These are phyloP conservation scores for Smithsoniella earleae DNA, from an alignment of 163 green algal genomes.

Conservation along the genomic window DNA sequence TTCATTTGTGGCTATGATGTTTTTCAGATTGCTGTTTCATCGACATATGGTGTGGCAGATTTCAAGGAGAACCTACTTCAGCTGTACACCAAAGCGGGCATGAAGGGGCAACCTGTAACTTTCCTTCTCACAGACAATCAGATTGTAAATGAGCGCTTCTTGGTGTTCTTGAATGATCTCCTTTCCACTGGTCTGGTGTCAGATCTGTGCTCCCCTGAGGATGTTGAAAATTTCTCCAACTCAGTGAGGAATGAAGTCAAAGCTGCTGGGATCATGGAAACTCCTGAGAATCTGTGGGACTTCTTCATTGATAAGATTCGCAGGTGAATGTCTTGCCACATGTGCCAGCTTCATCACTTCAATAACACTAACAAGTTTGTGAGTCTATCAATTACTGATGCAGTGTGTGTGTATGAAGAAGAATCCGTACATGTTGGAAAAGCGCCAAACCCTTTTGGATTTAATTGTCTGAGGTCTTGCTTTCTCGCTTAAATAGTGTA, in stretches of 20 bases:
- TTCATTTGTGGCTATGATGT: constrained; percentile 77
- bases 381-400: too few species aligned
- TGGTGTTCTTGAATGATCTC: constrained; percentile 89
- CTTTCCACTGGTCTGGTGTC: constrained; percentile 72
- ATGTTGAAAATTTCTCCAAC: constrained; percentile 78
- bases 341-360: background rate
- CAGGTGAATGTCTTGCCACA: constrained; percentile 23
- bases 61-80: constrained; percentile 79
- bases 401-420: too few species aligned
- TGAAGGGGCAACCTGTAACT: constrained; percentile 59
- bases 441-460: too few species aligned
- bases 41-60: constrained; percentile 67
- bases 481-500: too few species aligned
- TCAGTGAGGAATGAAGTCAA: constrained; percentile 77
- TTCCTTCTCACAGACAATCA: constrained; percentile 87
- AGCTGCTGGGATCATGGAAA: constrained; percentile 68
- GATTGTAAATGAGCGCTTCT: constrained; percentile 67
- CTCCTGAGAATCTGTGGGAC: constrained; percentile 73
- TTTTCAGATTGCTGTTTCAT: constrained; percentile 74
- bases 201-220: constrained; percentile 72
- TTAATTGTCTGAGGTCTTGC: too few species aligned
- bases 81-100: constrained; percentile 70
- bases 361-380: too few species aligned
- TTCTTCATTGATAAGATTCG: constrained; percentile 85
- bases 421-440: too few species aligned